Conservation (phyloP, 2,329 filamentous ascomycete species). For the Hypoxylon sp. region DNA sequence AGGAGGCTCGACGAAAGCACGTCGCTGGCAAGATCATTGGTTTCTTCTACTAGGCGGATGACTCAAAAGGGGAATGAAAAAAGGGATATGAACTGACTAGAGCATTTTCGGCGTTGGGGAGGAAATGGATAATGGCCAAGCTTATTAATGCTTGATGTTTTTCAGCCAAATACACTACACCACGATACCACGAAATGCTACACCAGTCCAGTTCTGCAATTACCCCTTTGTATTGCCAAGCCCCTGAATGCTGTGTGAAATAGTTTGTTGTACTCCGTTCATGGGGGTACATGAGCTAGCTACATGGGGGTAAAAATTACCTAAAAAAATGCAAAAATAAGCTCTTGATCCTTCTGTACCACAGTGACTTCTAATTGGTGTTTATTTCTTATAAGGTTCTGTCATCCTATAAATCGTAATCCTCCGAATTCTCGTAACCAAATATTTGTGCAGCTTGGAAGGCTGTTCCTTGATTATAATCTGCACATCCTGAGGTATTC, state of each 20-base stretch:
- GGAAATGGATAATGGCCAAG: slow-evolving; percentile 50
- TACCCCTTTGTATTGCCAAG: slow-evolving; percentile 28
- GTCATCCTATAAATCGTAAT: slow-evolving; percentile 32
- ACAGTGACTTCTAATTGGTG: slow-evolving; percentile 26
- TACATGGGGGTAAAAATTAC: slow-evolving; percentile 3
- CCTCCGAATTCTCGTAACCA: slow-evolving; percentile 29
- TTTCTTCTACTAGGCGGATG: slow-evolving; percentile 89
- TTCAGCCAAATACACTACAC: slow-evolving; percentile 52
- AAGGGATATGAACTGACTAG: slow-evolving; percentile 39
- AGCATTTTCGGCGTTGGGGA: slow-evolving; percentile 55
- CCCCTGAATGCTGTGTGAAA: slow-evolving; percentile 25
- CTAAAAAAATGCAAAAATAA: slow-evolving; percentile 5
- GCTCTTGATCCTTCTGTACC: slow-evolving; percentile 28
- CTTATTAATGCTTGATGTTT: slow-evolving; percentile 41
- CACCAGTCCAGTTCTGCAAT: slow-evolving; percentile 40
- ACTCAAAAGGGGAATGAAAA: slow-evolving; percentile 25
- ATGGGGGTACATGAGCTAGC: background rate
- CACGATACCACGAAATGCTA: slow-evolving; percentile 46
- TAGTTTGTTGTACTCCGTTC: slow-evolving; percentile 6
- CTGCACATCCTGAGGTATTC: slow-evolving; percentile 7
- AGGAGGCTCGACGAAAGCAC: slow-evolving; percentile 99
- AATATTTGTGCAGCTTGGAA: slow-evolving; percentile 4
- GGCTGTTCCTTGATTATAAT: slow-evolving; percentile 12
- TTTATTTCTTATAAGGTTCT: slow-evolving; percentile 39
- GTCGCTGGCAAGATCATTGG: slow-evolving; percentile 99